phyloP scores from a whole-genome alignment of 305 asterid genomes.

The Salvia sclarea region DNA sequence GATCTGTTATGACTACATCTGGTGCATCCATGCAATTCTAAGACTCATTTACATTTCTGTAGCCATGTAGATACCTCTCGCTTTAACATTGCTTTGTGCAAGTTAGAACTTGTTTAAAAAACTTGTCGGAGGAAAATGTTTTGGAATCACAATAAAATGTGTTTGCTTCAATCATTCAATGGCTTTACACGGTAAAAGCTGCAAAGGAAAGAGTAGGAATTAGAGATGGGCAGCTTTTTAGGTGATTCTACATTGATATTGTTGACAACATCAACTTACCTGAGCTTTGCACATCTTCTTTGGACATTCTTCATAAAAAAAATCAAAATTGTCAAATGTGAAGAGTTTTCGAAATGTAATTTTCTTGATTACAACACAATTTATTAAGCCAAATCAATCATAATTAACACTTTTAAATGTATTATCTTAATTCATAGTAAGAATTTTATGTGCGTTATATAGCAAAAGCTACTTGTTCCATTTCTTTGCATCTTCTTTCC shows the following conservation, averaged over 20 bases:
- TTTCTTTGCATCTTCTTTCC: background rate
- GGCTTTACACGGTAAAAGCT: background rate
- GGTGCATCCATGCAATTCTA: background rate
- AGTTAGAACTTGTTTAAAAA: background rate
- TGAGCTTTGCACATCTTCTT: slow-evolving; percentile 1
- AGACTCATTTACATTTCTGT: background rate
- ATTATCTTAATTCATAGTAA: background rate
- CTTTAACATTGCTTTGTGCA: background rate
- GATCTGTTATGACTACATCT: background rate
- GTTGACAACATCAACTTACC: background rate
- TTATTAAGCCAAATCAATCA: background rate
- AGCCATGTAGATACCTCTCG: background rate
- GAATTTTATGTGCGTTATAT: background rate
- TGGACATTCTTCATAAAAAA: background rate
- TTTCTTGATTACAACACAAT: background rate
- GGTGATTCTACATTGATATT: background rate
- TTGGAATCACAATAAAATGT: background rate
- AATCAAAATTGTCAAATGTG: background rate
- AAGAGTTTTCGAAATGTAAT: background rate
- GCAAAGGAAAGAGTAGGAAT: background rate
- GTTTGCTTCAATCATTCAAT: background rate
- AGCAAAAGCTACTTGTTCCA: background rate
- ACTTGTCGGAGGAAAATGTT: background rate
- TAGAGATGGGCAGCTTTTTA: background rate
- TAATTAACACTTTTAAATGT: background rate